Evolutionary conservation across 2,329 filamentous ascomycete genomes (phyloP).

Genomic region (Emergomyces africanus): DNA sequence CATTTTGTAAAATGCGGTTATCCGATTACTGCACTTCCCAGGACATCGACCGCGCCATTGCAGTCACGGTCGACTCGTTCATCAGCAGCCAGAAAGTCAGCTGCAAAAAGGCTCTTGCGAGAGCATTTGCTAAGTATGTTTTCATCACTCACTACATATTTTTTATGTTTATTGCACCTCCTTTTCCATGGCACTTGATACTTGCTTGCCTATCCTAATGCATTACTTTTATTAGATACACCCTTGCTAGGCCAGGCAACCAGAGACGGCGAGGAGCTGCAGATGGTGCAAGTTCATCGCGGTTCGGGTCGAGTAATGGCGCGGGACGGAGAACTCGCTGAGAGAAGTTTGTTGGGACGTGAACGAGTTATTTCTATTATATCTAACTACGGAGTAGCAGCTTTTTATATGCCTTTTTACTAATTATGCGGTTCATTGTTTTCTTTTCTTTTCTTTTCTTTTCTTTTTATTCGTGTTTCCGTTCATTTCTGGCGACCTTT

Average conservation of each 20-base stretch:
- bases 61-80: slow-evolving; percentile 91
- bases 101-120: slow-evolving; percentile 88
- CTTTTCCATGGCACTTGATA: not conserved
- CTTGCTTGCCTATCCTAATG: not conserved
- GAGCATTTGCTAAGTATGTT: slow-evolving; percentile 93
- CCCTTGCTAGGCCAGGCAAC: slow-evolving; percentile 6
- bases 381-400: too few species aligned
- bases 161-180: too few species aligned
- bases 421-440: too few species aligned
- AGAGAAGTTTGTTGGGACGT: not conserved
- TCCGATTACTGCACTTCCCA: slow-evolving; percentile 82
- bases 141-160: slow-evolving; percentile 11
- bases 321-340: not conserved
- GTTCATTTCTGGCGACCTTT: too few species aligned
- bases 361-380: not conserved
- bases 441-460: too few species aligned
- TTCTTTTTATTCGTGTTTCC: too few species aligned
- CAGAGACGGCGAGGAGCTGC: not conserved
- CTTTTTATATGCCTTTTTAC: not conserved
- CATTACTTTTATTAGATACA: slow-evolving; percentile 6
- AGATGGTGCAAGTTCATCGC: not conserved
- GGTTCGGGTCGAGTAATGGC: not conserved
- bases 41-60: slow-evolving; percentile 94
- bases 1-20: slow-evolving; percentile 97
- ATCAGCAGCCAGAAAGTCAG: slow-evolving; percentile 94